phyloP scores from a whole-genome alignment of 2,329 filamentous ascomycete species.

The Xylariaceae sp. region DNA sequence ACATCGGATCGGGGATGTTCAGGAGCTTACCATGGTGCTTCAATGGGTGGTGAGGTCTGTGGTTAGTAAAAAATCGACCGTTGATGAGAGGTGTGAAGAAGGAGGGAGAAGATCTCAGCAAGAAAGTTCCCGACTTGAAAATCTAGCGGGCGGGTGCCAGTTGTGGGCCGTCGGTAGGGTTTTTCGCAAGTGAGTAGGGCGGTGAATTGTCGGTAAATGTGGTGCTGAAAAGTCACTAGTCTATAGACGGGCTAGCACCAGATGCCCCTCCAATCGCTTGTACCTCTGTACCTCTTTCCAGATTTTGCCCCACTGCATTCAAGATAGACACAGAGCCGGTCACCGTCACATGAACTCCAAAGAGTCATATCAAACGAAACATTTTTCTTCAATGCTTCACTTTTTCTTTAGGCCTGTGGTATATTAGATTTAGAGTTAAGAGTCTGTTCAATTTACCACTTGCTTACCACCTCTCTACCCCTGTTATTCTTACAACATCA shows the following conservation, averaged over 20 bases:
- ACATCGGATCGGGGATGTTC: conserved; percentile 31
- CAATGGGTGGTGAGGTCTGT: conserved; percentile 47
- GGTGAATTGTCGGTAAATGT: conserved; percentile 24
- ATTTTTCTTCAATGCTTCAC: too few species aligned
- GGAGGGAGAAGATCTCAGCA: conserved; percentile 28
- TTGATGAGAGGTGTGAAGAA: conserved; percentile 29
- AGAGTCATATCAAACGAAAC: too few species aligned
- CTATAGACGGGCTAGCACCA: neutral
- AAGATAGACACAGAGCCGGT: neutral
- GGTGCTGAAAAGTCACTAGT: neutral
- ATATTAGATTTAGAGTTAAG: too few species aligned
- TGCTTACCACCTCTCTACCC: too few species aligned
- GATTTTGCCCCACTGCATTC: neutral
- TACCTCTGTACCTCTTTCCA: neutral
- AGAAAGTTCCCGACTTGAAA: conserved; percentile 24
- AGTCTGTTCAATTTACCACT: too few species aligned
- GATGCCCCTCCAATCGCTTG: neutral
- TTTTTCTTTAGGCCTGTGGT: too few species aligned
- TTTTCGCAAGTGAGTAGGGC: conserved; percentile 9
- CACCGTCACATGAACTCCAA: neutral
- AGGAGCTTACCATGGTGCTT: conserved; percentile 59
- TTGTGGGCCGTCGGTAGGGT: conserved; percentile 29
- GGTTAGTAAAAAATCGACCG: conserved; percentile 42
- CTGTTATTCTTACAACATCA: too few species aligned
- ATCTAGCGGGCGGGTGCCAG: conserved; percentile 10